Evolutionary conservation across 768 basidiomycete species (phyloP).

Genomic region (Serendipita sp.): DNA sequence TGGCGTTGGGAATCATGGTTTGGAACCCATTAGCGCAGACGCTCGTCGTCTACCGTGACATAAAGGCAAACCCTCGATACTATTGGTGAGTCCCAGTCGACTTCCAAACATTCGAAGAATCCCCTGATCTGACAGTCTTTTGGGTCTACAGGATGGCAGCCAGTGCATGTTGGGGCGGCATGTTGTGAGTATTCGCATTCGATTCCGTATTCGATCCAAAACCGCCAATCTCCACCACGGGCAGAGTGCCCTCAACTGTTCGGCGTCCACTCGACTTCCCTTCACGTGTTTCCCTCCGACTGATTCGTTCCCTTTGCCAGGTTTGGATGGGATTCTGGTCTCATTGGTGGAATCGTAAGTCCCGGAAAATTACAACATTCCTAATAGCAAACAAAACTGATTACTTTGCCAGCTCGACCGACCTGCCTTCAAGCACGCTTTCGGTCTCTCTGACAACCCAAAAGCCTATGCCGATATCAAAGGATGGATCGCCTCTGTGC

Average conservation of each 20-base stretch:
- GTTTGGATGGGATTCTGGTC: constrained; percentile 5
- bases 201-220: too few species aligned
- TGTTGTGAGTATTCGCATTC: neutral
- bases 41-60: neutral
- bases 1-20: neutral
- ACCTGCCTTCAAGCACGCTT: constrained; percentile 2
- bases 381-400: neutral
- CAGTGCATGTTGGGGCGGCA: constrained; percentile 5
- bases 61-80: neutral
- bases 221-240: neutral
- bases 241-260: neutral
- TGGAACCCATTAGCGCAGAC: neutral
- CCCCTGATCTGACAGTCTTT: neutral
- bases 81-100: neutral
- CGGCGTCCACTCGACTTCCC: neutral
- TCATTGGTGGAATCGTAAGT: constrained; percentile 4
- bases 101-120: neutral
- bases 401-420: neutral
- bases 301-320: neutral
- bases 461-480: neutral
- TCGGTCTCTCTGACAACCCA: neutral
- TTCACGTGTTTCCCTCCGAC: too few species aligned
- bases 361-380: neutral
- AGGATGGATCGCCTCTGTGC: constrained; percentile 48
- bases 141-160: neutral